These are phyloP conservation scores for Nemania diffusa DNA, from an alignment of 2,329 filamentous ascomycete species.

Conservation along the genomic window DNA sequence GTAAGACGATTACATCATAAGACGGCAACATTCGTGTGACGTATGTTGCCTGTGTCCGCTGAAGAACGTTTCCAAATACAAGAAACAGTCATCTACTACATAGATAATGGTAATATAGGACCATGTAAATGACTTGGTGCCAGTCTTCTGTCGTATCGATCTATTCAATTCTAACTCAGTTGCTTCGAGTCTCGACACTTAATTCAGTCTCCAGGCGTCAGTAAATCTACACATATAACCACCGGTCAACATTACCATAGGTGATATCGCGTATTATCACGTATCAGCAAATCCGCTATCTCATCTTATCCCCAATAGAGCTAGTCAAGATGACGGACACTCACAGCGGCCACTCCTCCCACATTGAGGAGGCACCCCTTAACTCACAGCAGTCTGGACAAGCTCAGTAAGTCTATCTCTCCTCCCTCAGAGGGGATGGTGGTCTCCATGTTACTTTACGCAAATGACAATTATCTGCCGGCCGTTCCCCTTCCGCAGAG, in stretches of 20 bases:
- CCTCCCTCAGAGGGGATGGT: not conserved
- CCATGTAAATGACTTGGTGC: not conserved
- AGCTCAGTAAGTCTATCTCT: constrained; percentile 38
- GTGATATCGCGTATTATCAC: not conserved
- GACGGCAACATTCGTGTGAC: no score
- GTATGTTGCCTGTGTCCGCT: no score
- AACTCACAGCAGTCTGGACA: constrained; percentile 38
- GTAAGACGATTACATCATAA: no score
- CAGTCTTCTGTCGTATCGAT: not conserved
- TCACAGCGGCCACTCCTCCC: constrained; percentile 34
- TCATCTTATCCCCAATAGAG: not conserved
- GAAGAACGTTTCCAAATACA: no score
- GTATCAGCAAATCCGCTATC: not conserved
- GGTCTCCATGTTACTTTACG: not conserved
- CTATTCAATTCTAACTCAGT: not conserved
- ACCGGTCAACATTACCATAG: not conserved
- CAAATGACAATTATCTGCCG: not conserved
- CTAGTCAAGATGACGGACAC: constrained; percentile 41
- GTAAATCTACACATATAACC: not conserved
- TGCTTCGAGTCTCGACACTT: not conserved
- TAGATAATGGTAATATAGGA: not conserved
- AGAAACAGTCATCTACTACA: no score
- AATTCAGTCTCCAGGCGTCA: not conserved
- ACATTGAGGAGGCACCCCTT: constrained; percentile 39
- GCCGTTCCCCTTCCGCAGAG: not conserved